phyloP scores from a whole-genome alignment of 129 eudicot species.

The Centrapalus pauciflorus region DNA sequence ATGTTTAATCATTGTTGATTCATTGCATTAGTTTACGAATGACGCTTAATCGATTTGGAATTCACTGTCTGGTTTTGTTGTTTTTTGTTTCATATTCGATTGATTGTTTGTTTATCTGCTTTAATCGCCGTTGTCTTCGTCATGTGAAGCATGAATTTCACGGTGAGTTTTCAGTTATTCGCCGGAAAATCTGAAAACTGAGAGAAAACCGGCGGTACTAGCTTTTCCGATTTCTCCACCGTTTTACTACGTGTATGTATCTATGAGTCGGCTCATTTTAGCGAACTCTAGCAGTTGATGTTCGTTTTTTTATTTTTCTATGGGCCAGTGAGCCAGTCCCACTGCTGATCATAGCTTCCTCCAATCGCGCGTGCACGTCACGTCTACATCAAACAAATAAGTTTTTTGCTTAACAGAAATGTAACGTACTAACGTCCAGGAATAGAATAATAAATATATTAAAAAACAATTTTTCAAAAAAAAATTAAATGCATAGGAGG shows the following conservation, averaged over 20 bases:
- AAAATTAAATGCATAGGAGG: too few species aligned
- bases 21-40: slow-evolving; percentile 1
- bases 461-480: too few species aligned
- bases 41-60: background rate
- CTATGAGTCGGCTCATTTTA: background rate
- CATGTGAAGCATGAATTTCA: background rate
- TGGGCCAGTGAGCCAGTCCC: too few species aligned
- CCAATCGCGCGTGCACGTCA: slow-evolving; percentile 7
- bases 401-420: too few species aligned
- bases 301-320: slow-evolving; percentile 4
- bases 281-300: slow-evolving; percentile 8
- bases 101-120: background rate
- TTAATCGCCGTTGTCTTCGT: background rate
- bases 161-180: background rate
- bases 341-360: background rate
- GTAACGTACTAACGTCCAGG: too few species aligned
- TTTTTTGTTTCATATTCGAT: background rate
- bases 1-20: background rate
- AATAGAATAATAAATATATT: too few species aligned
- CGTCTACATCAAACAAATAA: background rate
- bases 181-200: slow-evolving; percentile 16
- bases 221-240: background rate
- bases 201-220: background rate
- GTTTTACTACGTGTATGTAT: background rate
- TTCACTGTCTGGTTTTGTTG: background rate